These are phyloP conservation scores for Fusarium sp. DNA, from an alignment of 2,329 filamentous ascomycete genomes.

Conservation along the genomic window DNA sequence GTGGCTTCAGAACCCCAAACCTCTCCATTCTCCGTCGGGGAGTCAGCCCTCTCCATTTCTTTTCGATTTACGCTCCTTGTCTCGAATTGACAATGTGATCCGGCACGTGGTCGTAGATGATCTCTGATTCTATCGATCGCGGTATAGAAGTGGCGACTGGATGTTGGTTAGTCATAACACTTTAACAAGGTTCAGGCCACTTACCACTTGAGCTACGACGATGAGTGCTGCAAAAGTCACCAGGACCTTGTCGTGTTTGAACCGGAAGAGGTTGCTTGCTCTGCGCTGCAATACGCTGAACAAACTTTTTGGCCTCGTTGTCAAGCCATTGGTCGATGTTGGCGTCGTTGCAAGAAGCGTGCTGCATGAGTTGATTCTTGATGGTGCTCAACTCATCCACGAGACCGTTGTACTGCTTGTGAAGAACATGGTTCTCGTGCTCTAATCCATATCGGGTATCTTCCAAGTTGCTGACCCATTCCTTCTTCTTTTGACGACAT, in stretches of 20 bases:
- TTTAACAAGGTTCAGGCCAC: background rate
- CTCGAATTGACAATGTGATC: constrained; percentile 49
- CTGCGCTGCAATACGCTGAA: constrained; percentile 48
- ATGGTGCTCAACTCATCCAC: constrained; percentile 60
- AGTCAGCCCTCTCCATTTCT: too few relatives aligned
- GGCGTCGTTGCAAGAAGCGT: constrained; percentile 64
- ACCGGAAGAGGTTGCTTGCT: background rate
- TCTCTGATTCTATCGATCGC: constrained; percentile 23
- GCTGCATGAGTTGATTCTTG: constrained; percentile 65
- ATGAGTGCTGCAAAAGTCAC: background rate
- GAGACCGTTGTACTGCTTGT: constrained; percentile 58
- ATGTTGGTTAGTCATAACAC: background rate
- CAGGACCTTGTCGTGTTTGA: background rate
- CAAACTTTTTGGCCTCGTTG: constrained; percentile 63
- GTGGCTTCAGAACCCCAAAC: background rate
- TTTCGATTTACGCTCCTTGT: background rate
- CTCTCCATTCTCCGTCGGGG: background rate
- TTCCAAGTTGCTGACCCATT: constrained; percentile 64
- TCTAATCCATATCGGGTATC: constrained; percentile 60
- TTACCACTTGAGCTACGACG: constrained; percentile 27
- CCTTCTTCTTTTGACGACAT: constrained; percentile 76
- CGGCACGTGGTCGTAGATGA: constrained; percentile 56
- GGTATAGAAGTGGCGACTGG: constrained; percentile 5
- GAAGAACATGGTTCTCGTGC: constrained; percentile 57
- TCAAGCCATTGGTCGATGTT: constrained; percentile 68